Evolutionary conservation across 140 eudicot species (phyloP).

Genomic region (Cichorium intybus): DNA sequence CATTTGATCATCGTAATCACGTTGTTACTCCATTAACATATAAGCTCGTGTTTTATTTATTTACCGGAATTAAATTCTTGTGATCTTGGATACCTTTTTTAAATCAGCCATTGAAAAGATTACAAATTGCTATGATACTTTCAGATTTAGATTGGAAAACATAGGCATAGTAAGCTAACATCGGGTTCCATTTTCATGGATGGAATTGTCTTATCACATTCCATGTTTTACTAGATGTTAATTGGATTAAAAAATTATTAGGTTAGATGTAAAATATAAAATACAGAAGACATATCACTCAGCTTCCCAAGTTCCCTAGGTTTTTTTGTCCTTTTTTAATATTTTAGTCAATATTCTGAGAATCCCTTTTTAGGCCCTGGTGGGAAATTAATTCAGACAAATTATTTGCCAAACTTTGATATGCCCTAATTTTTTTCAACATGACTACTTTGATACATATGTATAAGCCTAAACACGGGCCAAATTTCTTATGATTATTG

Average conservation of each 20-base stretch:
- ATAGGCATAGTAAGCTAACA: neutral
- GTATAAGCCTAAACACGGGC: neutral
- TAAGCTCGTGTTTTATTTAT: neutral
- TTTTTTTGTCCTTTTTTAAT: neutral
- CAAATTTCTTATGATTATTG: neutral
- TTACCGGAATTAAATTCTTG: neutral
- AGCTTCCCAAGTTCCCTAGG: too few relatives aligned
- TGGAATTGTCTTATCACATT: neutral
- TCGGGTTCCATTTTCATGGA: constrained; percentile 3
- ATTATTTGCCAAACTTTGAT: neutral
- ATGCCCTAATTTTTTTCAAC: neutral
- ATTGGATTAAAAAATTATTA: too few relatives aligned
- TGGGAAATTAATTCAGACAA: neutral
- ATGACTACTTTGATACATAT: neutral
- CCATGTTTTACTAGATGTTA: neutral
- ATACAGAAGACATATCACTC: too few relatives aligned
- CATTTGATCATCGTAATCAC: neutral
- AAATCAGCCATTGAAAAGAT: neutral
- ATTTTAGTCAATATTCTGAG: constrained; percentile 2
- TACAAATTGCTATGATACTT: neutral
- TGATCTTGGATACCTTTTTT: neutral
- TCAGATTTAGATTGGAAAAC: neutral
- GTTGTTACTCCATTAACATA: neutral
- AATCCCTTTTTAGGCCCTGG: neutral
- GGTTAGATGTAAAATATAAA: too few relatives aligned